These are phyloP conservation scores for Parafenestella ontariensis DNA, from an alignment of 2,329 filamentous ascomycete species.

Conservation along the genomic window DNA sequence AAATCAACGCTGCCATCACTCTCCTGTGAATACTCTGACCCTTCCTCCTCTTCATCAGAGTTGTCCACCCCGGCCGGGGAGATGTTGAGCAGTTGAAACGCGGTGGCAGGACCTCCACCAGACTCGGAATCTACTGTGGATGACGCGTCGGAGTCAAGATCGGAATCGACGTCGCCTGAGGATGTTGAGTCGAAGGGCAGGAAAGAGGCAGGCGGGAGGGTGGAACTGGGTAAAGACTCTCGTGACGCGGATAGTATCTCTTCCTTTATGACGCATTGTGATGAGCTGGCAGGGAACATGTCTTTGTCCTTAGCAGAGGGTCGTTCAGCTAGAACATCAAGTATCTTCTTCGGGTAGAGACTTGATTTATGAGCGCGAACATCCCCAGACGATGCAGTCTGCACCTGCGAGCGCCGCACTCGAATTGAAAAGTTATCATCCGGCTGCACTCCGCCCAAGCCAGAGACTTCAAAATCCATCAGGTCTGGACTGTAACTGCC, in stretches of 20 bases:
- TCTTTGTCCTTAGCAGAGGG: conserved; percentile 8
- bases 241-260: conserved; percentile 71
- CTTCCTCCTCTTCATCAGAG: conserved; percentile 16
- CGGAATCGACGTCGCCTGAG: conserved; percentile 44
- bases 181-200: conserved; percentile 49
- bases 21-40: conserved; percentile 39
- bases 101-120: conserved; percentile 25
- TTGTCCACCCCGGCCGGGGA: conserved; percentile 15
- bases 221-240: conserved; percentile 62
- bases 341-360: conserved; percentile 41
- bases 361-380: conserved; percentile 14
- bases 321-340: conserved; percentile 38
- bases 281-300: conserved; percentile 9
- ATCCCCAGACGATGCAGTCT: conserved; percentile 5
- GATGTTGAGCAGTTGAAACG: conserved; percentile 40
- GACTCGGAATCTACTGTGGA: conserved; percentile 32
- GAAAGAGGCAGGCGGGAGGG: conserved; percentile 55
- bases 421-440: conserved; percentile 62
- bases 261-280: conserved; percentile 62
- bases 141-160: conserved; percentile 48
- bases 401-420: conserved; percentile 50
- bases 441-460: conserved; percentile 67
- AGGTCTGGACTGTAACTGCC: conserved; percentile 33
- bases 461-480: conserved; percentile 57
- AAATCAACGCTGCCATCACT: conserved; percentile 53